phyloP scores from a whole-genome alignment of 2,329 filamentous ascomycete genomes.

The Kalaharituber pfeilii region DNA sequence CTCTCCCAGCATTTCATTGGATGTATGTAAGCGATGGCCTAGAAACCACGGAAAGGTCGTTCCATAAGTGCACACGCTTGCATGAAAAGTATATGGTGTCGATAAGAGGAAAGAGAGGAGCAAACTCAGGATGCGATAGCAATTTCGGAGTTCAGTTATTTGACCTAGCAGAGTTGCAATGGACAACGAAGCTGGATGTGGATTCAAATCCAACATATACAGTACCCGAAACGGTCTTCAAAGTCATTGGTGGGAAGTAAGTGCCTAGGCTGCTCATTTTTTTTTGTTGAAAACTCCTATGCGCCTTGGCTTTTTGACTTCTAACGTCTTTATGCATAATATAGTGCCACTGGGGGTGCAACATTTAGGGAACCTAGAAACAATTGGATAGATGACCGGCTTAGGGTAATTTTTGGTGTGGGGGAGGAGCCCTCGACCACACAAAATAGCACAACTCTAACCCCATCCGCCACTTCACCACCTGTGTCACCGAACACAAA shows the following conservation, averaged over 20 bases:
- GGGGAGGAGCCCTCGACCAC: conserved; percentile 22
- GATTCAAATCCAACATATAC: too few relatives aligned
- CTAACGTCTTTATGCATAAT: too few relatives aligned
- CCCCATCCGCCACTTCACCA: conserved; percentile 23
- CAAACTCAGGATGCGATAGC: not conserved
- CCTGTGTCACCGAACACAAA: conserved; percentile 31
- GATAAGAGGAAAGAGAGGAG: too few relatives aligned
- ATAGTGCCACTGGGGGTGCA: conserved; percentile 45
- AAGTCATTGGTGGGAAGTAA: conserved; percentile 58
- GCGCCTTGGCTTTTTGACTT: too few relatives aligned
- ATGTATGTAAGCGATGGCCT: not conserved
- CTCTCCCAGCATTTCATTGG: conserved; percentile 67
- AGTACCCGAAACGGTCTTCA: conserved; percentile 48
- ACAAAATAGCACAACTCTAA: conserved; percentile 29
- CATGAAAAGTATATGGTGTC: not conserved
- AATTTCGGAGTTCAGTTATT: not conserved
- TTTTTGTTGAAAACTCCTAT: too few relatives aligned
- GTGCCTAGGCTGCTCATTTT: too few relatives aligned
- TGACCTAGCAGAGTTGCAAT: not conserved
- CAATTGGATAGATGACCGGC: not conserved
- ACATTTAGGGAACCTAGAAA: conserved; percentile 42
- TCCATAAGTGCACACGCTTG: not conserved
- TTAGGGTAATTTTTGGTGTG: conserved; percentile 23
- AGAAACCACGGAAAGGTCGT: not conserved
- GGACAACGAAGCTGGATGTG: too few relatives aligned